These are phyloP conservation scores for Fusarium mangiferae DNA, from an alignment of 2,329 filamentous ascomycete species.

Conservation along the genomic window DNA sequence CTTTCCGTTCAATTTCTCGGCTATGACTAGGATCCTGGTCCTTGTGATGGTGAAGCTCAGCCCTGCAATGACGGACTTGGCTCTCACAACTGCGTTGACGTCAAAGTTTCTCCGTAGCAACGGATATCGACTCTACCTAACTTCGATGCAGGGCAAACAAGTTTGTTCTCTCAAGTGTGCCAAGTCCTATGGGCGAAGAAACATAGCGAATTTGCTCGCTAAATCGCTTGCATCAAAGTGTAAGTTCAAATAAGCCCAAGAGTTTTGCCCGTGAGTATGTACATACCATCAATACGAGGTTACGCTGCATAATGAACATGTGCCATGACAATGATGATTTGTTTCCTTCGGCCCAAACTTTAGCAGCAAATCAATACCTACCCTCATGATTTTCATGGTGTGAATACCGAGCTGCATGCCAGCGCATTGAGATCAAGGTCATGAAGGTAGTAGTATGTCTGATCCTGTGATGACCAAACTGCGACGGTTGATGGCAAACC, in stretches of 20 bases:
- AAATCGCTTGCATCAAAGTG: not conserved
- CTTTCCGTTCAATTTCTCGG: conserved; percentile 23
- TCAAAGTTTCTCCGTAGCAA: conserved; percentile 31
- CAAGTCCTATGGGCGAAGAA: not conserved
- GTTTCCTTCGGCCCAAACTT: not conserved
- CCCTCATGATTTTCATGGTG: not conserved
- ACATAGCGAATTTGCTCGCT: not conserved
- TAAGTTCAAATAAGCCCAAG: not conserved
- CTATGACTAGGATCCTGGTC: conserved; percentile 2
- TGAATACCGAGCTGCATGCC: not conserved
- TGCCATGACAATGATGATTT: not conserved
- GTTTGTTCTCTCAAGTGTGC: not conserved
- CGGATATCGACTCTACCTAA: not conserved
- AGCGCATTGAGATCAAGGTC: not conserved
- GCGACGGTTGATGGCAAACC: not conserved
- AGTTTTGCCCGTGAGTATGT: not conserved
- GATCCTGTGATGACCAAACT: not conserved
- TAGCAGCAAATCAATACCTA: not conserved
- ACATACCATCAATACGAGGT: conserved; percentile 17
- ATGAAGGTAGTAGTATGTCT: not conserved
- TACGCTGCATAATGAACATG: conserved; percentile 5
- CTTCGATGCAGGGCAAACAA: not conserved
- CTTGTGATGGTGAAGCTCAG: conserved; percentile 19
- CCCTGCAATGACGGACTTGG: conserved; percentile 20
- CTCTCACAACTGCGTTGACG: conserved; percentile 12